Evolutionary conservation across 805 yeast species (phyloP), one percentile per base, ranked within the genome.

Genomic region (Candida sonorensis): DNA sequence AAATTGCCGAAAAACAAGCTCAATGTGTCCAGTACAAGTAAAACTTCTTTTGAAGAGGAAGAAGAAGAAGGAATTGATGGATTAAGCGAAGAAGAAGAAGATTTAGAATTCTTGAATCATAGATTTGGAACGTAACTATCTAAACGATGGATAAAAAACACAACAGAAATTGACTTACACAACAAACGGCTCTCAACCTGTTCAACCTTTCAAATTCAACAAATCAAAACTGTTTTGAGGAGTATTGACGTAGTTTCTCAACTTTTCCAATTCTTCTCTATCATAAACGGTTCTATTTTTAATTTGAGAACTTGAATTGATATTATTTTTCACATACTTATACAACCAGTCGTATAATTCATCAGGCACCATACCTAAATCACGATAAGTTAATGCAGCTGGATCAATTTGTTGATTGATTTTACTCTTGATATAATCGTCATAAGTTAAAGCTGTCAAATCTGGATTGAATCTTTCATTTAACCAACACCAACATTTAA

Each of bases 381-480:
- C 92, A 21, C 60, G 62, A 57, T 79, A 84, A 11, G 81, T 72
- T 49, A 67, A 64, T 17, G 85, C 86, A 11, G 55, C 51, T 19
- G 72, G 67, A 50, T 77, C 82, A 39, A 77, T 66, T 14, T 48
- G 51, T 59, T 85, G 94, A 59, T 81, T 67, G 37, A 81, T 67
- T 48, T 72, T 67, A 58, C 77, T 76, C 62, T 94, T 76, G 58
- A 77, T 81, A 35, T 81, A 69, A 55, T 77, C 78, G 57, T 85
- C 95, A 17, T 83, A 73, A 49, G 77, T 80, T 38, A 74, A 29
- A 4, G 53, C 38, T 12, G 40, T 42, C 41, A 51, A 27, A 26
- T 41, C 38, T 40, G 72, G 69, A 40, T 76, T 76, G 30, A 61
- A 59, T 14, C 61, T 51, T 49, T 66, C 69, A 33, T 71, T 67